These are phyloP conservation scores for Gnomoniopsis sp. DNA, from an alignment of 2,329 filamentous ascomycete genomes.

Conservation along the genomic window DNA sequence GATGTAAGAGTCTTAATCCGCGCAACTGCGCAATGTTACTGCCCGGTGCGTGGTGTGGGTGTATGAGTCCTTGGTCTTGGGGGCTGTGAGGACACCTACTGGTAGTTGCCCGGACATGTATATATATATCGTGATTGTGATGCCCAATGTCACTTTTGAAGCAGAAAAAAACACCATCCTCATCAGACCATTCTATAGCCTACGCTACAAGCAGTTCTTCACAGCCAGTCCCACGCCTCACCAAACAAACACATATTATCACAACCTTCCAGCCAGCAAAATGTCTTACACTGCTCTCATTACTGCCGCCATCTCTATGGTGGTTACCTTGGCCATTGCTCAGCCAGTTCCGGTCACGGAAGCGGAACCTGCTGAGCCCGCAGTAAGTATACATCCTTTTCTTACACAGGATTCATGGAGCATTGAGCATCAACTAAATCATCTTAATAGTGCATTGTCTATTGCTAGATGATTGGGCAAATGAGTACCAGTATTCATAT, in stretches of 20 bases:
- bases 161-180: background rate
- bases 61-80: background rate
- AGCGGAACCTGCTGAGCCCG: background rate
- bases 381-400: background rate
- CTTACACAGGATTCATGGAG: too few relatives aligned
- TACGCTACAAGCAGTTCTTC: background rate
- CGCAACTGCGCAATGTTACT: background rate
- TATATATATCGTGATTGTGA: background rate
- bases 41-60: too few relatives aligned
- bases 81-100: background rate
- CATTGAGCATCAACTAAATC: too few relatives aligned
- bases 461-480: too few relatives aligned
- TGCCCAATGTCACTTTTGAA: background rate
- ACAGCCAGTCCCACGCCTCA: background rate
- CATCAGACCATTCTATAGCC: background rate
- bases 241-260: background rate
- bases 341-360: background rate
- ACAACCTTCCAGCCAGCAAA: background rate
- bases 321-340: background rate
- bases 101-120: background rate
- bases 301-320: background rate
- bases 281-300: conserved; percentile 10
- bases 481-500: too few relatives aligned
- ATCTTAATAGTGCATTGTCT: too few relatives aligned
- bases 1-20: background rate